A percentile compares a stretch with the other conserved stretches of the same genome.
Conservation (phyloP, 73 alveolate genomes). For the Halteria grandinella region DNA sequence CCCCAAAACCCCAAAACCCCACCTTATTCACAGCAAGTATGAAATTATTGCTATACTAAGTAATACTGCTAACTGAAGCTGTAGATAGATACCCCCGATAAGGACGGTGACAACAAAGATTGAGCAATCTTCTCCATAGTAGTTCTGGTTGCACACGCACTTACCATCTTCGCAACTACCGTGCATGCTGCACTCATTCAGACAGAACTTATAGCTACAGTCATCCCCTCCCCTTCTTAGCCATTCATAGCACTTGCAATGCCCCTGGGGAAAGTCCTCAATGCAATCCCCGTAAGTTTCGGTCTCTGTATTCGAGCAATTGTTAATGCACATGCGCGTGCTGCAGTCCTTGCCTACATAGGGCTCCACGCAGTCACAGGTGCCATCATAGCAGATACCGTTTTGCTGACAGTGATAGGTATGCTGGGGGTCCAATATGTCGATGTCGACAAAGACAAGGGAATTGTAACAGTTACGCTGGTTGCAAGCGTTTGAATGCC, state of each 20-base stretch:
- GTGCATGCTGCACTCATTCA: slow-evolving; percentile 74
- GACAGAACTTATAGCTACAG: slow-evolving; percentile 73
- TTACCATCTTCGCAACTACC: slow-evolving; percentile 72
- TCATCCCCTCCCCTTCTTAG: slow-evolving; percentile 83
- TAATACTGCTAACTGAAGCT: too few relatives aligned
- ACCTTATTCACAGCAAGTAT: too few relatives aligned
- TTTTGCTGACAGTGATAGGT: slow-evolving; percentile 77
- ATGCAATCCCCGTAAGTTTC: slow-evolving; percentile 65
- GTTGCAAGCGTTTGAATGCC: slow-evolving; percentile 70
- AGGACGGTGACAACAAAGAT: too few relatives aligned
- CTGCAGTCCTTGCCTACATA: slow-evolving; percentile 80
- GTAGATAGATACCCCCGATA: too few relatives aligned
- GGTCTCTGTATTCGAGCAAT: slow-evolving; percentile 63
- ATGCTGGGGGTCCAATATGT: slow-evolving; percentile 68
- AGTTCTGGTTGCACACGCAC: slow-evolving; percentile 61
- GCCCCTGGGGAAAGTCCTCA: slow-evolving; percentile 70
- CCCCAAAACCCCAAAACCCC: too few relatives aligned
- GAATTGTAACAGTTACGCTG: slow-evolving; percentile 65
- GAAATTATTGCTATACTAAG: too few relatives aligned
- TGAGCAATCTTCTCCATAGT: slow-evolving; percentile 80
- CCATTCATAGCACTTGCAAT: slow-evolving; percentile 74
- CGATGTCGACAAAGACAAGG: slow-evolving; percentile 80
- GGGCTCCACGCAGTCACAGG: slow-evolving; percentile 72
- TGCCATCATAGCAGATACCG: slow-evolving; percentile 78
- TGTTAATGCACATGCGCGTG: slow-evolving; percentile 55